Evolutionary conservation across 176 grass and related monocot genomes (phyloP).

Genomic region (bread wheat (Triticum aestivum)): DNA sequence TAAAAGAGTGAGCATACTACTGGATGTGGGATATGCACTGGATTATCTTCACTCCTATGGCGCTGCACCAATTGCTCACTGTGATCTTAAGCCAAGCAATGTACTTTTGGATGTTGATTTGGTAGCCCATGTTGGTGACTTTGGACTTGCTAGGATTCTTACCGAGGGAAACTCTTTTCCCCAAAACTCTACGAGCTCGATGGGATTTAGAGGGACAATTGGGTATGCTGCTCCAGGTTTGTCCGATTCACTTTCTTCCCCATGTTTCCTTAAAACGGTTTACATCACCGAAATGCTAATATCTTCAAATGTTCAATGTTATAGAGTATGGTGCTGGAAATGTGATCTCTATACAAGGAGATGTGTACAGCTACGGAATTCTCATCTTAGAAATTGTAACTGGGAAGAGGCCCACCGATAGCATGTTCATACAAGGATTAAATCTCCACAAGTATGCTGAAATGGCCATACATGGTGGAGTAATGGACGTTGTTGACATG

Average conservation of each 20-base stretch:
- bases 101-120: conserved; percentile 22
- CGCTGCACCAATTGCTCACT: conserved; percentile 7
- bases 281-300: neutral
- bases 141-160: conserved; percentile 28
- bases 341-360: conserved; percentile 27
- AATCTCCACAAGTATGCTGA: conserved; percentile 28
- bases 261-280: neutral
- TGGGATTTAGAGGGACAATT: conserved; percentile 36
- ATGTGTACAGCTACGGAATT: conserved; percentile 48
- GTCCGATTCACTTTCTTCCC: neutral
- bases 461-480: neutral
- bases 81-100: conserved; percentile 36
- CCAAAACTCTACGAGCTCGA: neutral
- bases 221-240: conserved; percentile 31
- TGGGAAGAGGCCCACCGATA: conserved; percentile 27
- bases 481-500: conserved; percentile 22
- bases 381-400: conserved; percentile 43
- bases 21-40: conserved; percentile 32
- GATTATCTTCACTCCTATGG: conserved; percentile 29
- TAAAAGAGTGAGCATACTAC: conserved; percentile 16
- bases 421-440: neutral
- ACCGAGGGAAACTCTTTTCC: neutral
- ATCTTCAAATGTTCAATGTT: neutral
- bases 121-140: conserved; percentile 28
- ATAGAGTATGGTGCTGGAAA: conserved; percentile 42